A percentile compares a stretch with the other conserved stretches of the same genome.
These are phyloP conservation scores for Talaromyces rugulosus DNA, from an alignment of 2,329 filamentous ascomycete genomes.

Conservation along the genomic window DNA sequence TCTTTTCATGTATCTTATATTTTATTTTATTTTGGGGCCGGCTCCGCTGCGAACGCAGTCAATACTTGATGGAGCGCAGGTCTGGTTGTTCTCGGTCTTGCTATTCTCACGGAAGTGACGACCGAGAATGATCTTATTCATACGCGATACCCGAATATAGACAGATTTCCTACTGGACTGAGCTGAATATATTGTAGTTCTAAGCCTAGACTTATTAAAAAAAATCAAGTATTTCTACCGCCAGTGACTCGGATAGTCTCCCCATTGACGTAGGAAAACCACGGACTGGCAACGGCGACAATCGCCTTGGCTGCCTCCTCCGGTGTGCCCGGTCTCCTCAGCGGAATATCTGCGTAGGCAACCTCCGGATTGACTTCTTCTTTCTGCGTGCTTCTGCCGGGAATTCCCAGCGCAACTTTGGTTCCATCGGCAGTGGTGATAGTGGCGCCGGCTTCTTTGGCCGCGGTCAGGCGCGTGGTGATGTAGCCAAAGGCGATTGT, in stretches of 20 bases:
- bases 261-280: constrained; percentile 80
- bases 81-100: not conserved
- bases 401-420: constrained; percentile 71
- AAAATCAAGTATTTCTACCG: constrained; percentile 57
- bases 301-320: constrained; percentile 76
- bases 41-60: constrained; percentile 4
- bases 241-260: constrained; percentile 86
- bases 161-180: not conserved
- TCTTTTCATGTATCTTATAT: constrained; percentile 15
- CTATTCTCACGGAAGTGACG: not conserved
- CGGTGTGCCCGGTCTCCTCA: constrained; percentile 70
- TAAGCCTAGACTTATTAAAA: not conserved
- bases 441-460: constrained; percentile 80
- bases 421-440: constrained; percentile 71
- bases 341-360: constrained; percentile 66
- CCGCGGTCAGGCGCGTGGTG: constrained; percentile 71
- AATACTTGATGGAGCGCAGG: constrained; percentile 8
- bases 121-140: not conserved
- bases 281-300: constrained; percentile 72
- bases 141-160: constrained; percentile 2
- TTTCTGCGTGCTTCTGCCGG: constrained; percentile 30
- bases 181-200: not conserved
- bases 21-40: constrained; percentile 14
- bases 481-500: constrained; percentile 83
- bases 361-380: constrained; percentile 41